Conservation (phyloP, 768 basidiomycete genomes). For the Mycena haematopus region DNA sequence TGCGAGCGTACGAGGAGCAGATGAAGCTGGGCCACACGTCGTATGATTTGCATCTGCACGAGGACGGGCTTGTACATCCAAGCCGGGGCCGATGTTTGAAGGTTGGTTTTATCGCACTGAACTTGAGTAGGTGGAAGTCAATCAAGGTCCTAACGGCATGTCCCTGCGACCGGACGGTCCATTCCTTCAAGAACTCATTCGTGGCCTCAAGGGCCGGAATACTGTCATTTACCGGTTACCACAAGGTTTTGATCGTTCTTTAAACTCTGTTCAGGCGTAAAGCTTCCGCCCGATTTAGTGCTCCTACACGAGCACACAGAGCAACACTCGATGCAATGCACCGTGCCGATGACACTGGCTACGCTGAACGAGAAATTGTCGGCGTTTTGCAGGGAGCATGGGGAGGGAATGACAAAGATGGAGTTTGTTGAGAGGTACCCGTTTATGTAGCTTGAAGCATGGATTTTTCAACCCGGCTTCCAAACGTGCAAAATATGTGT, state of each 20-base stretch:
- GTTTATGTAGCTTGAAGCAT: not conserved
- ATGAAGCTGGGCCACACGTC: not conserved
- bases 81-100: not conserved
- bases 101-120: not conserved
- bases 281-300: conserved; percentile 1
- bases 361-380: conserved; percentile 4
- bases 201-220: conserved; percentile 2
- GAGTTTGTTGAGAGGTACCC: conserved; percentile 6
- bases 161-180: conserved; percentile 7
- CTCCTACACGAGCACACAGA: conserved; percentile 2
- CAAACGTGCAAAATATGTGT: not conserved
- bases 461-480: not conserved
- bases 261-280: not conserved
- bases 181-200: conserved; percentile 4
- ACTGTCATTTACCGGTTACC: conserved; percentile 4
- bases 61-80: not conserved
- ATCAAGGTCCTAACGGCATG: not conserved
- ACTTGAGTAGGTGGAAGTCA: not conserved
- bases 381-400: conserved; percentile 5
- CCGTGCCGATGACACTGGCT: conserved; percentile 4
- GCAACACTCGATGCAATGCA: conserved; percentile 5
- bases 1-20: conserved; percentile 1
- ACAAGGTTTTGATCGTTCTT: conserved; percentile 1
- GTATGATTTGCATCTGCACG: conserved; percentile 10
- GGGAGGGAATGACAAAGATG: conserved; percentile 2